Evolutionary conservation across 164 flowering plant genomes (phyloP), one percentile per base, ranked within the genome.

Genomic region (Aristolochia contorta): DNA sequence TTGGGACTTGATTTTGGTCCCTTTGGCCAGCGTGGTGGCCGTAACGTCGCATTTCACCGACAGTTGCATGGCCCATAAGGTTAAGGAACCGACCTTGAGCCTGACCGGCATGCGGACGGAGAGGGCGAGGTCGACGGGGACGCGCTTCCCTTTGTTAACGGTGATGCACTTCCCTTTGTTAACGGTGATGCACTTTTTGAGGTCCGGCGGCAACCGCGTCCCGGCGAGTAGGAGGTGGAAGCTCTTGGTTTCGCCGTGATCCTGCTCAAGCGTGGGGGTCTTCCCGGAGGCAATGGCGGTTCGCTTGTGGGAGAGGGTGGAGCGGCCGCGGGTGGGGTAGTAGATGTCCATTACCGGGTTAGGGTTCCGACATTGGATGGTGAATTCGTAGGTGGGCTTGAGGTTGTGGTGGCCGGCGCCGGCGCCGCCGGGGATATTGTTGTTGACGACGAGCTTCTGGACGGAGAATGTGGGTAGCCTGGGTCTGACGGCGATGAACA

Each of bases 291-390:
- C 89, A 20, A 86, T 69, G 24, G 67, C 59, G 2, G 58, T 16
- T 24, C 66, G 25, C 68, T 63, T 60, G 45, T 58, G 77, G 3
- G 37, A 62, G 7, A 86, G 74, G 12, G 69, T 56, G 0, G 72
- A 71, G 1, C 47, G 12, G 6, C 80, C 83, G 4, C 80, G 79
- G 9, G 41, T 30, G 6, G 62, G 57, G 64, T 77, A 82, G n/a
- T 32, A 4, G 2, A 76, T 63, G 43, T 57, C 69, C 58, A 75
- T 49, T 3, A 45, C 51, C 4, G 16, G 33, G 54, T 78, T 82
- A 0, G 73, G 74, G 24, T 80, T 82, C 4, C 54, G n/a, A 16
- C 69, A 45, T 15, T 57, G 56, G 53, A 81, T 16, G 9, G 48
- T 47, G 25, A 86, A 22, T 16, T 56, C 57, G 24, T 59, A 83